Evolutionary conservation across 2,329 filamentous ascomycete genomes (phyloP).

Genomic region (Aspergillus texensis): DNA sequence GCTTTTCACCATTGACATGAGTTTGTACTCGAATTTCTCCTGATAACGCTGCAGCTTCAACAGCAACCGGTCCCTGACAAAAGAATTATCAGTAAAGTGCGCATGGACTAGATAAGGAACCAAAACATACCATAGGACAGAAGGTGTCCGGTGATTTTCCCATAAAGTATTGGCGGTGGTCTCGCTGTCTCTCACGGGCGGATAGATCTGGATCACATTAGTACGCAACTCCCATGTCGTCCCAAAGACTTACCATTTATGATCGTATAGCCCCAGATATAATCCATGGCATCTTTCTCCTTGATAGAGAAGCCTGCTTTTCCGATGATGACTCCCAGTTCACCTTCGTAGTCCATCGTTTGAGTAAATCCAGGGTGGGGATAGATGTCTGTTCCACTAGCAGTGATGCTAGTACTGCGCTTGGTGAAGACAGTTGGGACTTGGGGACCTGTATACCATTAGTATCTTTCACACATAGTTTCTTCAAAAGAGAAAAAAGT

Average conservation of each 20-base stretch:
- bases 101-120: not conserved
- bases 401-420: not conserved
- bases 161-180: conserved; percentile 64
- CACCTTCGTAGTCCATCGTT: conserved; percentile 59
- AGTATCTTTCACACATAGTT: not conserved
- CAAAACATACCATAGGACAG: conserved; percentile 51
- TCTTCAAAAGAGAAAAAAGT: too few relatives aligned
- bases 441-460: not conserved
- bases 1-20: conserved; percentile 53
- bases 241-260: conserved; percentile 41
- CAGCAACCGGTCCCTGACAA: conserved; percentile 52
- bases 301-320: conserved; percentile 49
- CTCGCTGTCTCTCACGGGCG: conserved; percentile 56
- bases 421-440: not conserved
- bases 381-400: not conserved
- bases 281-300: conserved; percentile 50
- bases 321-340: conserved; percentile 60
- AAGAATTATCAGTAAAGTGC: not conserved
- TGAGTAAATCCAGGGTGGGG: conserved; percentile 51
- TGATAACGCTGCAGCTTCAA: conserved; percentile 51
- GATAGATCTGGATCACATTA: conserved; percentile 48
- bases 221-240: not conserved
- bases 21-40: conserved; percentile 47
- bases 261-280: conserved; percentile 62
- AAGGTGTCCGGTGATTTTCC: conserved; percentile 60